Evolutionary conservation across 1,284 basidiomycete genomes (phyloP).

Genomic region (Trichosporon sp.): DNA sequence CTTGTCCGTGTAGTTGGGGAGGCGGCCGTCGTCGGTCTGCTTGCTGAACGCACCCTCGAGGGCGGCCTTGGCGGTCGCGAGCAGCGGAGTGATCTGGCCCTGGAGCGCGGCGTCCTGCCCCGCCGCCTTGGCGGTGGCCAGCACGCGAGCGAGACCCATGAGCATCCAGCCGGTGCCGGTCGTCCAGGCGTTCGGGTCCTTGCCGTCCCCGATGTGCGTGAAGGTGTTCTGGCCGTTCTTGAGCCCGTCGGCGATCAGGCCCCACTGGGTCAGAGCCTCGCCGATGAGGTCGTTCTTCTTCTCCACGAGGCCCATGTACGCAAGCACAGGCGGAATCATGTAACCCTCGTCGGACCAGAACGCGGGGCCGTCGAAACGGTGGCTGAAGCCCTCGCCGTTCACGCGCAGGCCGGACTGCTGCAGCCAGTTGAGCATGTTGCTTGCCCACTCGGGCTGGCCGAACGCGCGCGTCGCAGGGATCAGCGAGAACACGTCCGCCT

Average conservation of each 20-base stretch:
- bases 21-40: slow-evolving; percentile 40
- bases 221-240: slow-evolving; percentile 46
- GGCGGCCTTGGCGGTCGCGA: slow-evolving; percentile 49
- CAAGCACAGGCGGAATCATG: slow-evolving; percentile 62
- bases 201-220: slow-evolving; percentile 54
- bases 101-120: slow-evolving; percentile 8
- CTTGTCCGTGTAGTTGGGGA: slow-evolving; percentile 30
- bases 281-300: slow-evolving; percentile 51
- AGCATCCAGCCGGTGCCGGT: slow-evolving; percentile 50
- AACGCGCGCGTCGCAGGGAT: background rate
- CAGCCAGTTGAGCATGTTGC: background rate
- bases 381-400: slow-evolving; percentile 9
- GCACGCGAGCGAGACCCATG: slow-evolving; percentile 24
- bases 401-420: background rate
- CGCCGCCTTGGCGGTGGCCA: slow-evolving; percentile 21
- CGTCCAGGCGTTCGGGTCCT: slow-evolving; percentile 57
- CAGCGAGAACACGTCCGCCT: background rate
- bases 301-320: slow-evolving; percentile 55
- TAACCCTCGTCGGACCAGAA: slow-evolving; percentile 58
- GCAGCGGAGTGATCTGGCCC: slow-evolving; percentile 53
- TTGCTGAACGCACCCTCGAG: slow-evolving; percentile 51
- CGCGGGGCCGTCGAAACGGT: slow-evolving; percentile 42
- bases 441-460: background rate
- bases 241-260: slow-evolving; percentile 52
- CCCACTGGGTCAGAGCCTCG: slow-evolving; percentile 55